A percentile compares a stretch with the other conserved stretches of the same genome.
phyloP scores from a whole-genome alignment of 257 asterid species.

The Eucommia ulmoides region DNA sequence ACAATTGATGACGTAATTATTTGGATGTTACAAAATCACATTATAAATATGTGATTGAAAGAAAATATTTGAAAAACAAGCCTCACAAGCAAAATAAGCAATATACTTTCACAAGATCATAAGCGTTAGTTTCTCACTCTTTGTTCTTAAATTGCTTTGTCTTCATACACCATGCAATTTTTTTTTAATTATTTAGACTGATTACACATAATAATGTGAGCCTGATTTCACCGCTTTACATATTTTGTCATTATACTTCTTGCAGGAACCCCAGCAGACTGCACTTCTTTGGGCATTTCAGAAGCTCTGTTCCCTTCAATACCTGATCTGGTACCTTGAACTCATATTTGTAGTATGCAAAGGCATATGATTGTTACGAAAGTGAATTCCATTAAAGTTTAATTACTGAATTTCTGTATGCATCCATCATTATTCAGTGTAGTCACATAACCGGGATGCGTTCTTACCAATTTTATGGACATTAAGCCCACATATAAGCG shows the following conservation, averaged over 20 bases:
- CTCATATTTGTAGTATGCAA: not conserved
- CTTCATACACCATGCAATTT: not conserved
- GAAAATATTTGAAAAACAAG: too few species aligned
- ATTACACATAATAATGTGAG: too few species aligned
- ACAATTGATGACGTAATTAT: too few species aligned
- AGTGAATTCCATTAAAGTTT: not conserved
- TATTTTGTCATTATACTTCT: constrained; percentile 1
- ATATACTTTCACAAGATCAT: too few species aligned
- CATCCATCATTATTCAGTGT: not conserved
- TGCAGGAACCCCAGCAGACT: constrained; percentile 84
- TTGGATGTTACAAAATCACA: too few species aligned
- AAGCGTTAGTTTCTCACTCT: too few species aligned
- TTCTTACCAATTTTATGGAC: not conserved
- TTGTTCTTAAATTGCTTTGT: too few species aligned
- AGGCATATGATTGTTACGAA: not conserved
- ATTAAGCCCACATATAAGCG: too few species aligned
- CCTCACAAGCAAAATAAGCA: too few species aligned
- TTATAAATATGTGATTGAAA: too few species aligned
- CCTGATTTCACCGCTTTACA: too few species aligned
- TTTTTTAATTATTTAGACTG: too few species aligned
- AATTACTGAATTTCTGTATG: not conserved
- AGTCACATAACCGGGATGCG: not conserved
- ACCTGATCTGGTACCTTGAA: constrained; percentile 63
- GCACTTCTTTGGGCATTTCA: constrained; percentile 77
- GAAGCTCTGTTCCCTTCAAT: constrained; percentile 47